Evolutionary conservation across 2,329 filamentous ascomycete genomes (phyloP), one percentile per base, ranked within the genome.

Genomic region (Colletotrichum endophyticum): DNA sequence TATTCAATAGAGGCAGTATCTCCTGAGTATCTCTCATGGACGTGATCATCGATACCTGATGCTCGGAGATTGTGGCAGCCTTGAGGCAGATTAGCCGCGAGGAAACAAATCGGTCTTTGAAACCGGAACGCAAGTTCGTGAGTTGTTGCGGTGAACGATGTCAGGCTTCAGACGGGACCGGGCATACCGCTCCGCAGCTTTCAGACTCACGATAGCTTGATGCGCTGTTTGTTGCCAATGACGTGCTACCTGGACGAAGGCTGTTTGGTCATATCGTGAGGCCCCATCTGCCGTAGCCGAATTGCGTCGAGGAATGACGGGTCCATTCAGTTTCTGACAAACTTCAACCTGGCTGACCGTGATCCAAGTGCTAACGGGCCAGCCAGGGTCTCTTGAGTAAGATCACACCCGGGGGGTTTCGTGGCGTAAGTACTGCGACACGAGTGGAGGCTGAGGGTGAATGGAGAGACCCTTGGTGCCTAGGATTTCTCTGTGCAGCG

Each of bases 401-500:
- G 28, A 15, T 15, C 59, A 73, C 73, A 49, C 70, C 73, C 64
- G 19, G 28, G 49, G 49, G 57, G 57, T 22, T 16, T 22, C 9
- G 5, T 27, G 27, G 28, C 34, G 32, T 9, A 73, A 73, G 73
- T 76, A 76, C 44, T n/a, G 64, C 3, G 64, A 76, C 73, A 57
- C 5, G 8, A 25, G 57, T 28, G 15, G 28, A 34, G 53, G 39
- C 63, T 56, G n/a, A 57, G 59, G 27, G 27, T 28, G n/a, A 56
- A 16, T 44, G 66, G 69, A 28, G 73, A 44, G 73, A 76, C 73
- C 73, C 73, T 73, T 76, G 70, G 44, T 73, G 70, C 59, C 70
- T 69, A 70, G 70, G 73, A 39, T 22, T 70, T 25, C 64, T 57
- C 68, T 36, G 57, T 61, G 57, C 70, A 73, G 57, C 25, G 28